Percentiles rank a stretch among this genome's conserved stretches.
phyloP scores from a whole-genome alignment of 768 basidiomycete species.

The Auriscalpium microsporum region DNA sequence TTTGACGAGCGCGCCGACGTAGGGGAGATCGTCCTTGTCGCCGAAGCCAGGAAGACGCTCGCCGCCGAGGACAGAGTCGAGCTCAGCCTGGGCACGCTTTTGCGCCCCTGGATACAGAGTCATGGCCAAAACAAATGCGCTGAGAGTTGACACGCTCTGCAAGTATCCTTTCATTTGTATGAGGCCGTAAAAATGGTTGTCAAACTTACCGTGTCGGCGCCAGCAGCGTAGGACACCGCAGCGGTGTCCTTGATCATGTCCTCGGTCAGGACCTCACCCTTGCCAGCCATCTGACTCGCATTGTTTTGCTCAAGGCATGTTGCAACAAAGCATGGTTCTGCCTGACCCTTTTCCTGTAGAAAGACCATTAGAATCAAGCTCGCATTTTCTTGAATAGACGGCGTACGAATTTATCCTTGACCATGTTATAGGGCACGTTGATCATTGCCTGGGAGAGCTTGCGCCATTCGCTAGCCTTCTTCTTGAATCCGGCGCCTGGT shows the following conservation, averaged over 20 bases:
- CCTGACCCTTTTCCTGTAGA: constrained; percentile 3
- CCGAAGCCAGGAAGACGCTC: constrained; percentile 16
- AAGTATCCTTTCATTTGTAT: background rate
- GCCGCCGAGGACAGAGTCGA: constrained; percentile 15
- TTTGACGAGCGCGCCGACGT: constrained; percentile 12
- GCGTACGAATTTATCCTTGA: constrained; percentile 14
- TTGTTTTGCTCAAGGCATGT: constrained; percentile 8
- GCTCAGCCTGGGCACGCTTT: constrained; percentile 17
- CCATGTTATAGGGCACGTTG: constrained; percentile 14
- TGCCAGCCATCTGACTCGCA: constrained; percentile 1
- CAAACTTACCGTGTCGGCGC: background rate
- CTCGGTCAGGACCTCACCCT: constrained; percentile 10
- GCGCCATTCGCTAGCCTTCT: constrained; percentile 12
- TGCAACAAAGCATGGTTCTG: constrained; percentile 12
- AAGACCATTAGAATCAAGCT: background rate
- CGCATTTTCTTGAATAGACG: background rate
- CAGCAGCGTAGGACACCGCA: constrained; percentile 10
- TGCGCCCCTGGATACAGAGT: constrained; percentile 17
- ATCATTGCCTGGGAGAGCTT: constrained; percentile 14
- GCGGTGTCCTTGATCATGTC: constrained; percentile 13
- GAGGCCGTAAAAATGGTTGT: background rate
- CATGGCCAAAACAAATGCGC: constrained; percentile 18
- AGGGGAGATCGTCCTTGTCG: constrained; percentile 13
- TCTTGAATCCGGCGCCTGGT: constrained; percentile 18
- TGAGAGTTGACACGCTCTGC: constrained; percentile 10